Conservation (phyloP, 1,284 basidiomycete genomes). For the Anthracocystis panici-leucophaei region DNA sequence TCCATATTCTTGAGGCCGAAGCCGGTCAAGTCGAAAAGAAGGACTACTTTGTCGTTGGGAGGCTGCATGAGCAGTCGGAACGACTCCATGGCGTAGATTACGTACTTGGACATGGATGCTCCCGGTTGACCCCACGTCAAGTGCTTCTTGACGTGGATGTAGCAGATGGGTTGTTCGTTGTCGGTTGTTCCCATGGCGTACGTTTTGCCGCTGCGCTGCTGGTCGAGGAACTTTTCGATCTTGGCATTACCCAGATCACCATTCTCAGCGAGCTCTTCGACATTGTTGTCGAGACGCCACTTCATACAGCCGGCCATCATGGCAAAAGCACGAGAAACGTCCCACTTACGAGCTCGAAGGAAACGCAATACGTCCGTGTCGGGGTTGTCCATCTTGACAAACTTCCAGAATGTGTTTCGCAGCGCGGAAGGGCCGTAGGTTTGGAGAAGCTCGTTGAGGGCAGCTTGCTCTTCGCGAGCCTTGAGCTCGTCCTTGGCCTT, state of each 20-base stretch:
- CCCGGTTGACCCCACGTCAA: conserved; percentile 64
- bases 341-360: conserved; percentile 70
- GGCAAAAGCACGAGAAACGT: conserved; percentile 69
- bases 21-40: conserved; percentile 69
- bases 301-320: conserved; percentile 69
- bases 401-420: conserved; percentile 69
- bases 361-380: conserved; percentile 69
- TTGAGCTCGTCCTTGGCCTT: conserved; percentile 66
- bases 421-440: conserved; percentile 69
- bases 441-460: conserved; percentile 67
- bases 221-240: conserved; percentile 69
- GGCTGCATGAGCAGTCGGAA: conserved; percentile 68
- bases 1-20: conserved; percentile 67
- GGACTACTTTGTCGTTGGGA: conserved; percentile 69
- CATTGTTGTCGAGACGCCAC: conserved; percentile 67
- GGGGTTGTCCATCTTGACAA: conserved; percentile 65
- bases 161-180: conserved; percentile 68
- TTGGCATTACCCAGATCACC: conserved; percentile 69
- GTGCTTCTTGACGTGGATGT: conserved; percentile 65
- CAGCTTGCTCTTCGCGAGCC: conserved; percentile 66
- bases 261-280: conserved; percentile 68
- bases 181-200: conserved; percentile 68
- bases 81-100: conserved; percentile 69
- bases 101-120: conserved; percentile 70
- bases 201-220: conserved; percentile 69